Percentiles rank a stretch among this genome's conserved stretches.
phyloP scores from a whole-genome alignment of 2,329 filamentous ascomycete species.

The Diaporthe citrichinensis region DNA sequence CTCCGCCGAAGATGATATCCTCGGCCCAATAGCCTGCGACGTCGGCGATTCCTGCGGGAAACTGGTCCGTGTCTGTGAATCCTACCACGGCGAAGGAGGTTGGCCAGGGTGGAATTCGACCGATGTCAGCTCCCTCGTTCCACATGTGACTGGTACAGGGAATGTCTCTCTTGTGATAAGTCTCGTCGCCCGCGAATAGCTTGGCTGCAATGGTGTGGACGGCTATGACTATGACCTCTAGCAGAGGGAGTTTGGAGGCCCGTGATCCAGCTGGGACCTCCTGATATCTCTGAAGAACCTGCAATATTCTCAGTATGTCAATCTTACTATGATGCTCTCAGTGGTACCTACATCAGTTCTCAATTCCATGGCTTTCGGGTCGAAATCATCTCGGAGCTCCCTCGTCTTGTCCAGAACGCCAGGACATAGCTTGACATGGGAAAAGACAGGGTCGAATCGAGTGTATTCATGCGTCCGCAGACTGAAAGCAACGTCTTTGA shows the following conservation, averaged over 20 bases:
- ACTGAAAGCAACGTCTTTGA: background rate
- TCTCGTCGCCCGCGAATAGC: background rate
- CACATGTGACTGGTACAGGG: background rate
- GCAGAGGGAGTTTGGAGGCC: background rate
- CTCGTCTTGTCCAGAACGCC: background rate
- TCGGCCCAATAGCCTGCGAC: constrained; percentile 51
- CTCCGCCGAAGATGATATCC: constrained; percentile 47
- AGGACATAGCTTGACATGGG: background rate
- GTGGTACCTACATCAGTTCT: background rate
- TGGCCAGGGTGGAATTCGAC: constrained; percentile 38
- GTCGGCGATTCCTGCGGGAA: constrained; percentile 48
- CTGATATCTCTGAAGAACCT: constrained; percentile 20
- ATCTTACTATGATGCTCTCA: too few species aligned
- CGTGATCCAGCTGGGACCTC: background rate
- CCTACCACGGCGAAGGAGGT: constrained; percentile 47
- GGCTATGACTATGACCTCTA: constrained; percentile 7
- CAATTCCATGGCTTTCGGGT: background rate
- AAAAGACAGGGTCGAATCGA: background rate
- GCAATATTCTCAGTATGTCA: background rate
- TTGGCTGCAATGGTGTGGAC: constrained; percentile 10
- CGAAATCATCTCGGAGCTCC: background rate
- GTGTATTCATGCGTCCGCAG: background rate
- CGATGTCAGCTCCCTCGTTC: background rate
- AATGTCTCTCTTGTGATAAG: background rate
- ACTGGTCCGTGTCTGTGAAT: constrained; percentile 48